phyloP scores from a whole-genome alignment of 2,329 filamentous ascomycete species.

The Rachicladosporium sp. region DNA sequence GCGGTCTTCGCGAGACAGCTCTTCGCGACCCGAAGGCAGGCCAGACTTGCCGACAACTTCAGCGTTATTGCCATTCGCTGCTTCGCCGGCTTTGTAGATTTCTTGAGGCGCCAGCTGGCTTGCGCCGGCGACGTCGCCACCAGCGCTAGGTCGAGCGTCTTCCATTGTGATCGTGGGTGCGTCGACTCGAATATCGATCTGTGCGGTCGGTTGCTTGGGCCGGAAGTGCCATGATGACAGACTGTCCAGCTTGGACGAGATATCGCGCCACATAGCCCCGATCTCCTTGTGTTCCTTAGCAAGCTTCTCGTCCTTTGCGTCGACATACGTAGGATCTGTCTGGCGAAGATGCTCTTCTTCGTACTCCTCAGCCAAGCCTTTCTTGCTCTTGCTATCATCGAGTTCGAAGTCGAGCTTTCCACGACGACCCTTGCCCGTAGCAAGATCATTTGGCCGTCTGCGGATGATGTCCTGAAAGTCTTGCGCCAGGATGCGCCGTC shows the following conservation, averaged over 20 bases:
- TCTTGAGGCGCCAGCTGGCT: conserved; percentile 88
- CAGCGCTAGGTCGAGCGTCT: conserved; percentile 78
- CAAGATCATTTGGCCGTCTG: conserved; percentile 62
- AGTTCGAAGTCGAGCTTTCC: conserved; percentile 57
- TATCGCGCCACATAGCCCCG: conserved; percentile 66
- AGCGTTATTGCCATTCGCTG: conserved; percentile 42
- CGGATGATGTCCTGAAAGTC: conserved; percentile 88
- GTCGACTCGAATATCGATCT: conserved; percentile 76
- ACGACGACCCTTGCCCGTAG: conserved; percentile 50
- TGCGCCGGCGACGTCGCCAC: conserved; percentile 54
- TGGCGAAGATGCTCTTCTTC: conserved; percentile 79
- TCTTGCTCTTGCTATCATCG: conserved; percentile 75
- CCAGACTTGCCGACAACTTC: conserved; percentile 68
- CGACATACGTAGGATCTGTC: conserved; percentile 68
- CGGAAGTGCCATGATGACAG: conserved; percentile 93
- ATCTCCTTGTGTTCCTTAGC: conserved; percentile 66
- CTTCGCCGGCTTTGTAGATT: conserved; percentile 69
- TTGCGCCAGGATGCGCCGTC: conserved; percentile 74
- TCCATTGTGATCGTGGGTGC: conserved; percentile 90
- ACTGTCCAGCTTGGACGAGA: conserved; percentile 70
- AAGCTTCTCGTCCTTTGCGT: conserved; percentile 69
- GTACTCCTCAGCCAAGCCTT: conserved; percentile 83
- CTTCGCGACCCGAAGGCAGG: conserved; percentile 64
- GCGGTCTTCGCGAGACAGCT: conserved; percentile 83
- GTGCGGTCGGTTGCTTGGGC: conserved; percentile 70